These are phyloP conservation scores for Candida sanyiensis DNA, from an alignment of 805 yeast genomes.

Conservation along the genomic window DNA sequence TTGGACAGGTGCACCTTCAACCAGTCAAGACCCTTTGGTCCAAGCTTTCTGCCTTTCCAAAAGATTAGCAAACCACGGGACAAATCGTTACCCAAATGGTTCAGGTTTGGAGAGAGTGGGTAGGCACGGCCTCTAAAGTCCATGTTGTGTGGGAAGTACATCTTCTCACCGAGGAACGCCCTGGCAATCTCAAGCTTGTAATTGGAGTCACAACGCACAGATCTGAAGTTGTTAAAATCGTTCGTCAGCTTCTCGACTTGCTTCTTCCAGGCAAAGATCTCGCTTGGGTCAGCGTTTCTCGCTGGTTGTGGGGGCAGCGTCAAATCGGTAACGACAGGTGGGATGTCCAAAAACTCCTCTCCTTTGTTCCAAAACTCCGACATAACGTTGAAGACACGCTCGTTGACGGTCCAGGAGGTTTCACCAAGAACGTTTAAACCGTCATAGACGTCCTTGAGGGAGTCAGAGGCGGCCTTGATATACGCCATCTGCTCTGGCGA, in stretches of 20 bases:
- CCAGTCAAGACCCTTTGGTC: conserved; percentile 64
- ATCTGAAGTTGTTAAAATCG: conserved; percentile 62
- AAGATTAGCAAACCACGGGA: conserved; percentile 65
- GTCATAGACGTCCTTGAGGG: conserved; percentile 59
- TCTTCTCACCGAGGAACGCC: conserved; percentile 75
- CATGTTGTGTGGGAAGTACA: conserved; percentile 74
- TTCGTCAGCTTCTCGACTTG: conserved; percentile 51
- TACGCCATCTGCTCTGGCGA: conserved; percentile 89
- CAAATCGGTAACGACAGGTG: conserved; percentile 45
- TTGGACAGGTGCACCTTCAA: conserved; percentile 71
- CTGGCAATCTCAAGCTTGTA: conserved; percentile 94
- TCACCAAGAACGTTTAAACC: conserved; percentile 84
- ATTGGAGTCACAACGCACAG: conserved; percentile 89
- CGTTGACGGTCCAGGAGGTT: conserved; percentile 91
- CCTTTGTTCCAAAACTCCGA: conserved; percentile 87
- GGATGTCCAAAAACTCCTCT: conserved; percentile 63
- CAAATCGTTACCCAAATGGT: conserved; percentile 75
- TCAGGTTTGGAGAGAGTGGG: conserved; percentile 75
- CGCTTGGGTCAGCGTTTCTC: conserved; percentile 64
- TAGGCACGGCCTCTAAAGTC: conserved; percentile 85
- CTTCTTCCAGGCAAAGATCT: conserved; percentile 61
- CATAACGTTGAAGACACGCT: conserved; percentile 58
- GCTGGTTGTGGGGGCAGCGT: conserved; percentile 54
- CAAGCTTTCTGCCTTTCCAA: conserved; percentile 72
- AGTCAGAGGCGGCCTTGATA: conserved; percentile 74